A percentile compares a stretch with the other conserved stretches of the same genome.
Evolutionary conservation across 2,329 filamentous ascomycete genomes (phyloP).

Genomic region (Zymoseptoria passerinii): DNA sequence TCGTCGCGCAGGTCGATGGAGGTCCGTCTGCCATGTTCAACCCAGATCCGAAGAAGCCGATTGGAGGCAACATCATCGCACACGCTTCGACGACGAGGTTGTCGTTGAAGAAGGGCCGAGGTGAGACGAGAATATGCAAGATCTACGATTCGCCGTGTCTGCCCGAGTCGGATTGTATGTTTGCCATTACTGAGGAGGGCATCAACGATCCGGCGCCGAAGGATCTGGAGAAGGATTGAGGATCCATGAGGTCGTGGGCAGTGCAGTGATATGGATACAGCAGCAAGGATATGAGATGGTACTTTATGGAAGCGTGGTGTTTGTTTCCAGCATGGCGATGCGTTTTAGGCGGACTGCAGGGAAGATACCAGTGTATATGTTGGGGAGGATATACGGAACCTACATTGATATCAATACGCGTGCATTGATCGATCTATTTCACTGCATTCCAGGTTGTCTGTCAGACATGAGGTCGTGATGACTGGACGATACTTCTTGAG

Average conservation of each 20-base stretch:
- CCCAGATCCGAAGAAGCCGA: constrained; percentile 97
- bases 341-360: neutral
- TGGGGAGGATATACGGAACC: neutral
- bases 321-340: constrained; percentile 3
- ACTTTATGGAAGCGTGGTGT: neutral
- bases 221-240: constrained; percentile 73
- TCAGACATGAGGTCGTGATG: no score
- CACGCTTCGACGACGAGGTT: constrained; percentile 93
- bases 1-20: constrained; percentile 95
- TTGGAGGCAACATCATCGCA: constrained; percentile 97
- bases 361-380: neutral
- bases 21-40: constrained; percentile 98
- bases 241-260: neutral
- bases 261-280: neutral
- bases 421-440: neutral
- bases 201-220: constrained; percentile 95
- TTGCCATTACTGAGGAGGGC: constrained; percentile 94
- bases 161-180: constrained; percentile 91
- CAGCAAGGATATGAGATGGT: neutral
- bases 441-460: no score
- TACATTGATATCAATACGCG: neutral
- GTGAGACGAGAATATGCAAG: constrained; percentile 94
- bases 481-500: no score
- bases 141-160: constrained; percentile 98
- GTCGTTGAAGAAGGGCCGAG: constrained; percentile 90